Base-by-base conservation (phyloP, 139 green algal genomes). In the Marvania coccoides region DNA sequence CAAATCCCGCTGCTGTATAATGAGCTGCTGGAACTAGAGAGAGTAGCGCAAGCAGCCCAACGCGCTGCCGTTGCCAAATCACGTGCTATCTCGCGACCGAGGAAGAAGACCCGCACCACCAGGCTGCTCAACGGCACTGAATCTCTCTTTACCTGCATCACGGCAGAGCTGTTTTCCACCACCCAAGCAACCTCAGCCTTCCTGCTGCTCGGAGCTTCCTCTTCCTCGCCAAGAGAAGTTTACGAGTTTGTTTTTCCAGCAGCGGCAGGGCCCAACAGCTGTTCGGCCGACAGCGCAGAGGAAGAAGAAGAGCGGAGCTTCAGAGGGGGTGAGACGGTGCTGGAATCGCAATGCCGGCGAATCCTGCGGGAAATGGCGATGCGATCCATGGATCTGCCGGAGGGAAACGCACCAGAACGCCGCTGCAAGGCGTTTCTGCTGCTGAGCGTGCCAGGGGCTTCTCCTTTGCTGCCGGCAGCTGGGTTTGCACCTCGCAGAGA, bases 1-100 rank as follows among this genome's bases (percentile, higher is more conserved):
- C 63, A 71, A 35, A 63, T 71, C n/a, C 63, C 63, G 10, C 60
- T 46, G 45, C 55, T 71, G 2, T 71, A 71, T 23, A 46, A 71
- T 31, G 29, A 63, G 55, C 48, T 71, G 55, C 63, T 71, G 30
- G 33, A 7, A 3, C n/a, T 31, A 9, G n/a, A 9, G 0, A 31
- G 30, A 4, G 38, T 6, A 23, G 63, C 19, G 23, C 13, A 35
- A n/a, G 61, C 42, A 5, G 31, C 13, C 8, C 35, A 34, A 23
- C 35, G 34, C 3, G 56, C 33, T 46, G 40, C 40, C 36, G 19
- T 39, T 37, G 55, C 55, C n/a, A 8, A 24, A 65, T 15, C 6
- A 19, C n/a, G 31, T 19, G 6, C 6, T n/a, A 6, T 5, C 7
- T 51, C 19, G 40, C 7, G 28, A 8, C 5, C 38, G 59, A 39